Percentiles rank a stretch among this genome's conserved stretches.
Evolutionary conservation across 192 early-diverging fungal genomes (phyloP).

Genomic region (Funneliformis geosporum): DNA sequence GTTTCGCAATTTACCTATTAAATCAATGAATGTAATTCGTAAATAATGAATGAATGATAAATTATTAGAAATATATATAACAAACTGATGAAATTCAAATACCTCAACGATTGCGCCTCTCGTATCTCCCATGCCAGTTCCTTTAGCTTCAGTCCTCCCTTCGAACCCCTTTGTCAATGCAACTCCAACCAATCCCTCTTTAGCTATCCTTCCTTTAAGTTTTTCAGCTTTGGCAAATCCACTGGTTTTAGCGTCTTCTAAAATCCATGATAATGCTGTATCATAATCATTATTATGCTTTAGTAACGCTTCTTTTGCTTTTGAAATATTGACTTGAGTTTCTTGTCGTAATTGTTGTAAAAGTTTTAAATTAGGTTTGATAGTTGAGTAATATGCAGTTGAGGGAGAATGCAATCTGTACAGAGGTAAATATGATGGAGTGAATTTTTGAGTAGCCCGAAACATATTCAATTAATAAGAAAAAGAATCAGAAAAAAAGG

Average conservation of each 20-base stretch:
- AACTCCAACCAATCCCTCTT: constrained; percentile 77
- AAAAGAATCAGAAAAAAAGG: neutral
- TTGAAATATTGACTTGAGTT: constrained; percentile 75
- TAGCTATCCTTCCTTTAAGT: constrained; percentile 72
- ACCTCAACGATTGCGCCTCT: constrained; percentile 72
- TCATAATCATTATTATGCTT: constrained; percentile 71
- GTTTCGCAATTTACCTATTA: constrained; percentile 87
- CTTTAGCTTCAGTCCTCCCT: constrained; percentile 31
- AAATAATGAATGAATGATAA: neutral
- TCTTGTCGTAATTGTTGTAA: constrained; percentile 77
- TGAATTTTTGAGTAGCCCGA: neutral
- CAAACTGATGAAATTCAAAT: constrained; percentile 1
- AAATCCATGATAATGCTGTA: constrained; percentile 79
- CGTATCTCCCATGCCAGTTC: constrained; percentile 22
- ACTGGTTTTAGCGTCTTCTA: constrained; percentile 66
- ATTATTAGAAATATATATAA: neutral
- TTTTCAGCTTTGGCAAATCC: constrained; percentile 83
- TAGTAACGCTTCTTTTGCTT: constrained; percentile 84
- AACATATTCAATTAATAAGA: neutral
- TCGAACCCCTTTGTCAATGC: constrained; percentile 53
- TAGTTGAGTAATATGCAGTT: neutral
- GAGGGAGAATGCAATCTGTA: neutral
- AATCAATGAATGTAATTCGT: neutral
- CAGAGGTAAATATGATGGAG: neutral
- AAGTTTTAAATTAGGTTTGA: constrained; percentile 37